Evolutionary conservation across 2,329 filamentous ascomycete species (phyloP).

Genomic region (Aotearoamyces nothofagi): DNA sequence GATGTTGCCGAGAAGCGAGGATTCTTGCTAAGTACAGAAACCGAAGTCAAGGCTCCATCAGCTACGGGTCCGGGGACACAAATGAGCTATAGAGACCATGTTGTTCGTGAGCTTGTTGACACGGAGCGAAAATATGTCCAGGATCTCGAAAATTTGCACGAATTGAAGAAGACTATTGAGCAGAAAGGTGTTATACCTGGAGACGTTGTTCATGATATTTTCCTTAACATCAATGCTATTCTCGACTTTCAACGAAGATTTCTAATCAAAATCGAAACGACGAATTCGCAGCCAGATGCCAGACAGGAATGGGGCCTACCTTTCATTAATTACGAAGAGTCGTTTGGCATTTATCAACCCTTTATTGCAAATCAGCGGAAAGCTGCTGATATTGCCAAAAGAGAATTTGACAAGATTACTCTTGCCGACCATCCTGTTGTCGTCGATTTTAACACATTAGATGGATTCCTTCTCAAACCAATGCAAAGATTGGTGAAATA

Average conservation of each 20-base stretch:
- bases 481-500: conserved; percentile 95
- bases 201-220: conserved; percentile 85
- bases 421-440: conserved; percentile 66
- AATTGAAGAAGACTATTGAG: conserved; percentile 79
- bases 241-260: conserved; percentile 93
- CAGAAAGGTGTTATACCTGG: conserved; percentile 78
- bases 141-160: conserved; percentile 85
- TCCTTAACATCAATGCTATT: conserved; percentile 88
- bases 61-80: conserved; percentile 37
- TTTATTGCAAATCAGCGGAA: conserved; percentile 96
- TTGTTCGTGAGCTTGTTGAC: conserved; percentile 81
- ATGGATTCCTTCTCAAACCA: conserved; percentile 87
- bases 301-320: conserved; percentile 91
- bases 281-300: conserved; percentile 64
- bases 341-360: conserved; percentile 85
- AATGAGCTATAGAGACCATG: conserved; percentile 67
- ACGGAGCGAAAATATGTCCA: conserved; percentile 97
- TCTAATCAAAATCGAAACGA: conserved; percentile 88
- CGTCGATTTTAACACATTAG: conserved; percentile 72
- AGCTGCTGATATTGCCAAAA: conserved; percentile 70
- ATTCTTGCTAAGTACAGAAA: conserved; percentile 47
- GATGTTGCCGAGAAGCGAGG: conserved; percentile 72
- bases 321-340: conserved; percentile 71
- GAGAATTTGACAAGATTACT: conserved; percentile 76
- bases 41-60: conserved; percentile 32